phyloP scores from a whole-genome alignment of 78 protist species.

The Guillardia theta region DNA sequence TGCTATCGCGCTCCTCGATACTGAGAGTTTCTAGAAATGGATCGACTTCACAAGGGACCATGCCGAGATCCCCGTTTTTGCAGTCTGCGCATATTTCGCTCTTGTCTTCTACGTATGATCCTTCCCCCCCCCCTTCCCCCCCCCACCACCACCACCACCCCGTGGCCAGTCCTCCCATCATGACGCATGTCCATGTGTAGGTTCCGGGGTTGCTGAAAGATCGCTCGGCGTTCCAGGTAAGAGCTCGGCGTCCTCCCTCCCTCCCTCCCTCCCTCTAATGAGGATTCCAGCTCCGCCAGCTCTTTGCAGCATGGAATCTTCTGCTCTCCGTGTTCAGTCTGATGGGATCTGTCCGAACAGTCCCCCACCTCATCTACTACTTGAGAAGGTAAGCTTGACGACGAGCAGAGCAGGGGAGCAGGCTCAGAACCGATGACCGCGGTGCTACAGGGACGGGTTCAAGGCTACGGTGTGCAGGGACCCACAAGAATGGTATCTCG shows the following conservation, averaged over 20 bases:
- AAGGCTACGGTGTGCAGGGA: background rate
- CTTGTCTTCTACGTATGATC: background rate
- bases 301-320: constrained; percentile 20
- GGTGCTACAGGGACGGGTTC: background rate
- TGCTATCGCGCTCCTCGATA: too few species aligned
- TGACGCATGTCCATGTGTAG: background rate
- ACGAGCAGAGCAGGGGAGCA: too few species aligned
- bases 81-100: background rate
- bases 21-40: background rate
- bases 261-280: background rate
- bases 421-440: too few species aligned
- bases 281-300: background rate
- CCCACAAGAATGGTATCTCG: background rate
- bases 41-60: background rate
- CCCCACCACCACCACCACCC: background rate
- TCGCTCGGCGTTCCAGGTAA: background rate
- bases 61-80: constrained; percentile 32
- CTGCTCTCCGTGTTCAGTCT: background rate
- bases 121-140: background rate
- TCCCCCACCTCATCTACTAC: background rate
- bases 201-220: background rate
- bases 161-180: too few species aligned
- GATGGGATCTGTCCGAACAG: background rate
- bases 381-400: background rate
- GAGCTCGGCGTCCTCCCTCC: background rate